These are phyloP conservation scores for Penicillium expansum DNA, from an alignment of 2,329 filamentous ascomycete species.

Conservation along the genomic window DNA sequence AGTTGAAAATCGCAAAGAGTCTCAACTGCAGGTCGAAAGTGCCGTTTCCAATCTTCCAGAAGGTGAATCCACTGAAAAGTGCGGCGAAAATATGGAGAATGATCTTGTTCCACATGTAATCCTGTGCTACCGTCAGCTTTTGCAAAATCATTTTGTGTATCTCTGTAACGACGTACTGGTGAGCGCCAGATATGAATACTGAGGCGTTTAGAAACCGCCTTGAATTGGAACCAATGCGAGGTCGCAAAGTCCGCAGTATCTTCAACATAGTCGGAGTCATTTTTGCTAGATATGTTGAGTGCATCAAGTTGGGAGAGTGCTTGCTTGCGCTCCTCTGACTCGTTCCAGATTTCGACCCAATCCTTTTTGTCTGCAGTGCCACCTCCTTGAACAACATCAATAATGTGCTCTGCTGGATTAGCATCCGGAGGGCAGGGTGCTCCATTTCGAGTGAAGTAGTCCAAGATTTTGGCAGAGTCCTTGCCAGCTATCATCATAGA, in stretches of 20 bases:
- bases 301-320: conserved; percentile 28
- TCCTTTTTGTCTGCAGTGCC: conserved; percentile 23
- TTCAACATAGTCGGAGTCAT: conserved; percentile 26
- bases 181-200: conserved; percentile 36
- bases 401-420: conserved; percentile 54
- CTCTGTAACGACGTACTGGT: conserved; percentile 22
- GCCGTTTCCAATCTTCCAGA: conserved; percentile 57
- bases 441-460: conserved; percentile 54
- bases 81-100: conserved; percentile 54
- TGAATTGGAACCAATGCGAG: conserved; percentile 41
- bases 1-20: conserved; percentile 62
- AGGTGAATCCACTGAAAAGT: conserved; percentile 61
- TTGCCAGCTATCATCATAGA: conserved; percentile 27
- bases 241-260: conserved; percentile 40
- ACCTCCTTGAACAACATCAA: conserved; percentile 38
- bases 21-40: conserved; percentile 54
- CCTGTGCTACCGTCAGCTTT: conserved; percentile 18
- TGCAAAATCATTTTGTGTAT: neutral
- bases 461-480: conserved; percentile 42
- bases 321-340: conserved; percentile 28
- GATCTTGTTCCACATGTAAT: conserved; percentile 49
- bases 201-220: conserved; percentile 34
- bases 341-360: conserved; percentile 36
- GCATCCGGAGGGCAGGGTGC: conserved; percentile 52
- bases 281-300: conserved; percentile 24